Base-by-base conservation (phyloP, 352 stramenopile genomes). In the Globisporangium lucens region DNA sequence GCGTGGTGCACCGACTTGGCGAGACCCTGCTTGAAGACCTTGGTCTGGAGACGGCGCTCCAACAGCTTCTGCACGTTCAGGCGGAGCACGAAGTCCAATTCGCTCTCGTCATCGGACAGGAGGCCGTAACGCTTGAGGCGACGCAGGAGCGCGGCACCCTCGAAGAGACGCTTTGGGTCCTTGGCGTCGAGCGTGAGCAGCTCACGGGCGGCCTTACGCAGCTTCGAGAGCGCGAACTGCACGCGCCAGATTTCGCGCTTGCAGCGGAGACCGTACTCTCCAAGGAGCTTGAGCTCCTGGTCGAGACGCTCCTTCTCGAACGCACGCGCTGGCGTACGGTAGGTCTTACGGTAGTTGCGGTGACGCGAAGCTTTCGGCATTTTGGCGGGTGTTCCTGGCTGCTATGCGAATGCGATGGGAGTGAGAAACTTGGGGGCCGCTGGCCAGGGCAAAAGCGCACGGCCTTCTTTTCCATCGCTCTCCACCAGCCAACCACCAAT, bases 191-290 rank as follows among this genome's bases (percentile, higher is more conserved):
- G 91, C 67, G 98, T 99, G 55, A 99, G 78, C 12, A 99, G 85
- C 73, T 98, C 90, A 89, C 98, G 97, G 17, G 98, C 98, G 43
- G 97, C 97, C 79, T 99, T 99, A 76, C 98, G 96, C 66, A 99
- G 94, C 93, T 99, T 99, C 70, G 98, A 98, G 64, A 99, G 87
- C 65, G 97, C 94, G 75, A 98, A 99, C 85, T 99, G 98, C 59
- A 99, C 97, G 70, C 98, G 96, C 98, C 98, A 99, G 82, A 99
- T 99, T 82, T 99, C 98, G 74, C 97, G 96, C 94, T 99, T 99
- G 94, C 97, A 99, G 75, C 98, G 92, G 29, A 99, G 94, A 61
- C 98, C 98, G 80, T 99, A 99, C 89, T 99, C 97, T 79, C 98
- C 98, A 52, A 98, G 94, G 56, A 99, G 89, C 90, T 99, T 99